Evolutionary conservation across 2,329 filamentous ascomycete species (phyloP).

Genomic region (Nigrograna mackinnonii): DNA sequence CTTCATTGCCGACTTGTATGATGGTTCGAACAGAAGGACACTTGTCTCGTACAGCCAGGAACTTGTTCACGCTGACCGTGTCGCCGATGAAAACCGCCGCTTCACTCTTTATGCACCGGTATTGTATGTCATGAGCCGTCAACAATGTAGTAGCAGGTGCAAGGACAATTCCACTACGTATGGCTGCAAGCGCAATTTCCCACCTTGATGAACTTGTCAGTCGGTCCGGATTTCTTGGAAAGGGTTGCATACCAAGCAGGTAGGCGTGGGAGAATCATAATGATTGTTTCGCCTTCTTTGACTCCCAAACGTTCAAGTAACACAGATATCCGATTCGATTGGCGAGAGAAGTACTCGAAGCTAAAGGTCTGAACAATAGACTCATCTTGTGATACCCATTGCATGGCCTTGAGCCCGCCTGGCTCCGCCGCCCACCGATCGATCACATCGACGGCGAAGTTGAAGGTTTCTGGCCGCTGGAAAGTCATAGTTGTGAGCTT

Average conservation of each 20-base stretch:
- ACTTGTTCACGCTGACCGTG: slow-evolving; percentile 4
- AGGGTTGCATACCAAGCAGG: slow-evolving; percentile 5
- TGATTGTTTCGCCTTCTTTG: slow-evolving; percentile 4
- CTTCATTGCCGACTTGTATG: slow-evolving; percentile 3
- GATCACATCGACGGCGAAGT: slow-evolving; percentile 8
- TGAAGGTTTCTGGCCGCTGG: slow-evolving; percentile 4
- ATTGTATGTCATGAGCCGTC: slow-evolving; percentile 8
- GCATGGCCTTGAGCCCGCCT: slow-evolving; percentile 6
- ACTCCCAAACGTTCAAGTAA: slow-evolving; percentile 3
- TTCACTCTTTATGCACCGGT: slow-evolving; percentile 5
- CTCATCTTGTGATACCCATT: slow-evolving; percentile 11
- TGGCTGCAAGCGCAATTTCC: slow-evolving; percentile 7
- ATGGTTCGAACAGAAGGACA: slow-evolving; percentile 1
- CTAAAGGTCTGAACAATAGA: background rate
- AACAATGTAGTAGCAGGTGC: slow-evolving; percentile 5
- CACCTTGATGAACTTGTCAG: slow-evolving; percentile 1
- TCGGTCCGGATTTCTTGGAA: background rate
- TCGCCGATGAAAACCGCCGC: slow-evolving; percentile 8
- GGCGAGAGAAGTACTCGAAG: slow-evolving; percentile 7
- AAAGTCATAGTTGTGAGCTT: no score
- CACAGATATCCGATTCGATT: slow-evolving; percentile 8
- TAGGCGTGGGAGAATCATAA: slow-evolving; percentile 8
- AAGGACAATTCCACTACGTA: slow-evolving; percentile 7
- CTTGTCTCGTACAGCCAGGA: slow-evolving; percentile 3
- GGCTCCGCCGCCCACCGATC: slow-evolving; percentile 7